Evolutionary conservation across 768 basidiomycete species (phyloP), one percentile per base, ranked within the genome.

Genomic region (Boletus huronensis): DNA sequence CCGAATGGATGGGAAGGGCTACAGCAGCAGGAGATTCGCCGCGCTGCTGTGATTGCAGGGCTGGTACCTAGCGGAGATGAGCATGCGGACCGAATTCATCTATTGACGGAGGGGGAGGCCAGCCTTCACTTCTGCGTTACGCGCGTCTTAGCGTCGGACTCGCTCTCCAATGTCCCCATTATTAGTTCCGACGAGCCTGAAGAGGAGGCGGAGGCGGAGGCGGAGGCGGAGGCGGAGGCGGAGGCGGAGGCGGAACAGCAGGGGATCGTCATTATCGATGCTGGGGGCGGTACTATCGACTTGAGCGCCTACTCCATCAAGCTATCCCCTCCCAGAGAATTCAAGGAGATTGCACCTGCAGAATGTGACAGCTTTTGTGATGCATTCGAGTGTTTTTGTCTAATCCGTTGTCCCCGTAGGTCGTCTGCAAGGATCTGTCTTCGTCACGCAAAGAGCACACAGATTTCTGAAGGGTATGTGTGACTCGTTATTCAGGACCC

Each of bases 231-330:
- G 5, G 28, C 58, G 72, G 78, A 65, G n/a, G n/a, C n/a, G n/a
- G 54, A 52, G 38, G 35, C 48, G 29, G 46, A 50, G 5, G 28
- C 58, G 72, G 78, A 65, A 1, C 68, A 67, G 1, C 54, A 69
- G 26, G 72, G 71, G 0, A 57, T 79, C 6, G 65, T 79, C 19
- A 64, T 82, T 6, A 70, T 80, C 14, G 81, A 81, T 61, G 64
- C 60, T 19, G 81, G 80, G 6, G 74, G 77, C 0, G 70, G 78
- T 3, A 76, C 71, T 6, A 56, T 73, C 16, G 75, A 75, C 48
- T 21, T 75, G 29, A 79, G 77, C 53, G 72, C 67, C 29, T 76
- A 65, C 63, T 68, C 56, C 4, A 60, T 66, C 40, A 67, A 57
- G 10, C 21, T 65, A 6, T 65, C 60, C 1, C 58, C 63, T 1